Evolutionary conservation across 768 basidiomycete species (phyloP).

Genomic region (Hemileccinum impolitum): DNA sequence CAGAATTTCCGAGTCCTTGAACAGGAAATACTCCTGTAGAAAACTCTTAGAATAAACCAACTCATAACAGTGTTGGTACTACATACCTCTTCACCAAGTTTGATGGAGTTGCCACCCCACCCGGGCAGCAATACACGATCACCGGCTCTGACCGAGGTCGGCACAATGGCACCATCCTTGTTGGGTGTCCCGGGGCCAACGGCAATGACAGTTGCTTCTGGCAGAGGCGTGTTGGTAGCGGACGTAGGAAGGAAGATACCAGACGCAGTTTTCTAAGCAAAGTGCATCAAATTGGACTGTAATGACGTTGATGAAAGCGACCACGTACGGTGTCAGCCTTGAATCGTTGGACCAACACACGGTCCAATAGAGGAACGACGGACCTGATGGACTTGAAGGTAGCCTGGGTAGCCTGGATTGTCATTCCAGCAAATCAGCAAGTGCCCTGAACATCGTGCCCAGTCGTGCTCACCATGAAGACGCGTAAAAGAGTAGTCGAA

Average conservation of each 20-base stretch:
- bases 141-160: slow-evolving; percentile 78
- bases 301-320: not conserved
- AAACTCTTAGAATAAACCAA: slow-evolving; percentile 5
- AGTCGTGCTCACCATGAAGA: slow-evolving; percentile 27
- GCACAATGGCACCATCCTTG: slow-evolving; percentile 76
- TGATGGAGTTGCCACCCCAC: slow-evolving; percentile 95
- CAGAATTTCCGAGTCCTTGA: slow-evolving; percentile 92
- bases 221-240: slow-evolving; percentile 79
- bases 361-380: slow-evolving; percentile 88
- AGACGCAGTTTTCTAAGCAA: slow-evolving; percentile 86
- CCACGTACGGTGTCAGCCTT: slow-evolving; percentile 89
- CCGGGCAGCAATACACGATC: slow-evolving; percentile 93
- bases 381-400: slow-evolving; percentile 96
- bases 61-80: not conserved
- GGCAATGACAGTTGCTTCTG: slow-evolving; percentile 95
- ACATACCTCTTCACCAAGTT: slow-evolving; percentile 93
- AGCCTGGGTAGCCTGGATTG: slow-evolving; percentile 71
- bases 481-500: slow-evolving; percentile 5
- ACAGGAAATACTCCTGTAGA: slow-evolving; percentile 85
- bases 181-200: slow-evolving; percentile 92
- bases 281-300: not conserved
- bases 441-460: not conserved
- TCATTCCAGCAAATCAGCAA: not conserved
- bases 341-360: slow-evolving; percentile 95
- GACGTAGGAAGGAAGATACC: slow-evolving; percentile 96